Percentiles rank a stretch among this genome's conserved stretches.
Evolutionary conservation across 495 filamentous ascomycete species (phyloP).

Genomic region (Penicillium macrosclerotiorum): DNA sequence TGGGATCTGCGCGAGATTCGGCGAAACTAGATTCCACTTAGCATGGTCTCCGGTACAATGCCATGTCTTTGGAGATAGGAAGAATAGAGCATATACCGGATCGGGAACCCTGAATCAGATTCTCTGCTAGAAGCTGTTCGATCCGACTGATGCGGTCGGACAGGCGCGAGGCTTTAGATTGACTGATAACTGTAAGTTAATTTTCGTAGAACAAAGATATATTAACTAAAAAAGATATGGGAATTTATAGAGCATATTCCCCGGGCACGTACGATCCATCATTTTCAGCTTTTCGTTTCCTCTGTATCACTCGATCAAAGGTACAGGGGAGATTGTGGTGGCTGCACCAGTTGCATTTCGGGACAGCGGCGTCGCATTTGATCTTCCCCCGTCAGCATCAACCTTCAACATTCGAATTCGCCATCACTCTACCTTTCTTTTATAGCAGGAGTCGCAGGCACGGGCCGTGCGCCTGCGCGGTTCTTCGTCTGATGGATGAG

Average conservation of each 20-base stretch:
- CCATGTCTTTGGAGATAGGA: not conserved
- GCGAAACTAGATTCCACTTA: slow-evolving; percentile 6
- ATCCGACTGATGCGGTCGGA: slow-evolving; percentile 42
- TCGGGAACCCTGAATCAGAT: slow-evolving; percentile 19
- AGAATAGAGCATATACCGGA: slow-evolving; percentile 17
- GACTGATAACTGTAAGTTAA: slow-evolving; percentile 14
- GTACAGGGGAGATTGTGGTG: slow-evolving; percentile 51
- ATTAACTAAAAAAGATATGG: not conserved
- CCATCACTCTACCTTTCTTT: slow-evolving; percentile 41
- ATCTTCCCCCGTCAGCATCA: slow-evolving; percentile 42
- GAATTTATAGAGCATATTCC: not conserved
- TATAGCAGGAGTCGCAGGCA: slow-evolving; percentile 53
- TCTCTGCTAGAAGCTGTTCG: slow-evolving; percentile 37
- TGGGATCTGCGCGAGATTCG: slow-evolving; percentile 6
- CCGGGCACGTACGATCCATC: slow-evolving; percentile 23
- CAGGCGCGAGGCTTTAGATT: slow-evolving; percentile 27
- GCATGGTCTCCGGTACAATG: not conserved
- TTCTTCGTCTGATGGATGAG: slow-evolving; percentile 9
- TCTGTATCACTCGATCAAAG: slow-evolving; percentile 37
- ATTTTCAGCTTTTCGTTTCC: slow-evolving; percentile 31
- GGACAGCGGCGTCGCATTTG: slow-evolving; percentile 47
- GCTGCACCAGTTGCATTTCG: slow-evolving; percentile 52
- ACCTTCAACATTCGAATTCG: too few species aligned
- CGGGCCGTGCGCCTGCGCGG: slow-evolving; percentile 33
- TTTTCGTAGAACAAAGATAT: not conserved